These are phyloP conservation scores for Serendipita vermifera DNA, from an alignment of 768 basidiomycete species.

Conservation along the genomic window DNA sequence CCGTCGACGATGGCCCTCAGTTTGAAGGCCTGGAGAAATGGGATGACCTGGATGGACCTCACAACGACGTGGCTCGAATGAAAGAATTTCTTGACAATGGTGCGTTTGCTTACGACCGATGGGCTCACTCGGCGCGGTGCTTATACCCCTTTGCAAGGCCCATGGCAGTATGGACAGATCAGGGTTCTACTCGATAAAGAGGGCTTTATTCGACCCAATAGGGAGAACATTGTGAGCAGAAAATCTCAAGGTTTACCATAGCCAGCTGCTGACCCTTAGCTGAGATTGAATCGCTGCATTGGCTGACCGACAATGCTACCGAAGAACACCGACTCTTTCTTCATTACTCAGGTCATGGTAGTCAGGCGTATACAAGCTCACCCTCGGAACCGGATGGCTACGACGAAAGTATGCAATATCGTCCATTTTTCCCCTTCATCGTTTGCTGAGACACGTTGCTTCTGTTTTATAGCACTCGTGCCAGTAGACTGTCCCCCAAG, in stretches of 20 bases:
- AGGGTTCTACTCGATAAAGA: neutral
- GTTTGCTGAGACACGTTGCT: no score
- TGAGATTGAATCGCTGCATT: neutral
- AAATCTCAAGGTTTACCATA: neutral
- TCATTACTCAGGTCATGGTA: constrained; percentile 7
- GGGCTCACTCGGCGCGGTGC: neutral
- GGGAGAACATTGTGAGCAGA: constrained; percentile 1
- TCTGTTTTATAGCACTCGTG: constrained; percentile 5
- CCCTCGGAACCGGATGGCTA: neutral
- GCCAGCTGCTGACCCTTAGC: neutral
- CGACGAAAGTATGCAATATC: neutral
- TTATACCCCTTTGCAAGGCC: neutral
- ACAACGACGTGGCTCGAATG: constrained; percentile 4
- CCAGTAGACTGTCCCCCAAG: constrained; percentile 3
- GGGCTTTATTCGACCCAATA: neutral
- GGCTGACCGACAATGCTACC: neutral
- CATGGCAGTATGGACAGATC: constrained; percentile 4
- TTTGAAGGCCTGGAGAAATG: no score
- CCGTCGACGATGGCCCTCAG: no score
- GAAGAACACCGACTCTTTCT: constrained; percentile 7
- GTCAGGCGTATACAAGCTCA: neutral
- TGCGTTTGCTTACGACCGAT: neutral
- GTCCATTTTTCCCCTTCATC: no score
- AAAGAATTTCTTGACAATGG: neutral
- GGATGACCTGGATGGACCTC: constrained; percentile 7